Base-by-base conservation (phyloP, 1,284 basidiomycete species). In the Heterobasidion occidentale region DNA sequence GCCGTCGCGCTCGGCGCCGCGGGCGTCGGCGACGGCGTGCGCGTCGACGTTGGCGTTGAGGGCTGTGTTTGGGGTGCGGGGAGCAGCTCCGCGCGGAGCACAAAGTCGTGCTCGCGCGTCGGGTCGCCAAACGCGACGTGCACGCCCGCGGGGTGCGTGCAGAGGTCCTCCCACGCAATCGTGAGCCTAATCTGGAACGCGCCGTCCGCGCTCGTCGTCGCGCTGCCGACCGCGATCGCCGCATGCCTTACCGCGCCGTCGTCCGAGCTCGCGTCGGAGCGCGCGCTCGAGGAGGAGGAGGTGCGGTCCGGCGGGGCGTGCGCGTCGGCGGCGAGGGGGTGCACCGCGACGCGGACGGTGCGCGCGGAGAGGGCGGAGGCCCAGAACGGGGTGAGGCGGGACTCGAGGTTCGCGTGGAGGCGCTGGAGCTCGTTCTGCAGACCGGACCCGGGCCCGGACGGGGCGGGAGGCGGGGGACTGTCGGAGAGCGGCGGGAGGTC, bases 371-470 rank as follows among this genome's bases (percentile, higher is more conserved):
- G 71, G 0, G 79, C 80, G 9, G 84, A 82, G 1, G 84, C 79
- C 88, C 86, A 93, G 70, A 94, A 93, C 0, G 87, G 83, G 50
- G 80, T 81, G 20, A 94, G 71, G 1, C 92, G 83, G 7, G 75
- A 69, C 65, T 92, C 88, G 4, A 94, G 75, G 62, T 92, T 93
- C 14, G 75, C 74, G 61, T 92, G 87, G 54, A 86, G 73, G 36
- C 80, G 78, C 3, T 74, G 76, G 8, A 86, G 62, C 47, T 78
- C 72, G 1, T 14, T 15, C 46, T 35, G 34, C 27, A 51, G 36
- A 4, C 34, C 35, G 19, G 17, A 20, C 11, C 7, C 1, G 6
- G 33, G 2, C 17, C 9, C 33, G 33, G 14, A 3, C 12, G 46
- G 3, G 4, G 17, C 12, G 4, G 46, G 19, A 2, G 27, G 4